Conservation (phyloP, 305 asterid genomes). For the Striga hermonthica region DNA sequence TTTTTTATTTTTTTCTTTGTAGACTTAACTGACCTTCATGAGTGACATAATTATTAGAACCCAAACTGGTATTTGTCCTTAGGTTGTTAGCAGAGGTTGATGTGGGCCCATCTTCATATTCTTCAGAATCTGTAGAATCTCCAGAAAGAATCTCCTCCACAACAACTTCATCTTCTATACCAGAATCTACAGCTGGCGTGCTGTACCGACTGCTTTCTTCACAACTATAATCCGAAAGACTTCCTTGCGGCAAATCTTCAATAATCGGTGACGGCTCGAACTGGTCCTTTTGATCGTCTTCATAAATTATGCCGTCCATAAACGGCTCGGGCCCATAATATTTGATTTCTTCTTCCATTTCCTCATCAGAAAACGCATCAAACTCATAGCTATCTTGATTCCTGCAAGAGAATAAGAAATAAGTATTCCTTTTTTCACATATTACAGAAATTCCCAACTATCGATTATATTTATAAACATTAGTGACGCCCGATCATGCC, state of each 20-base stretch:
- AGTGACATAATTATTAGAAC: constrained; percentile 27
- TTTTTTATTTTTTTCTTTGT: too few relatives aligned
- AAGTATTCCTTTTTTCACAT: too few relatives aligned
- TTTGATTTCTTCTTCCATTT: constrained; percentile 36
- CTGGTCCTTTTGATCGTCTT: constrained; percentile 5
- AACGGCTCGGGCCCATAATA: constrained; percentile 27
- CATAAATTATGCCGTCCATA: constrained; percentile 24
- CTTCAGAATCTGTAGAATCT: constrained; percentile 37
- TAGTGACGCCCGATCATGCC: constrained; percentile 36
- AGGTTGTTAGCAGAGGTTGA: constrained; percentile 23
- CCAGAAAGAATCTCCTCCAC: constrained; percentile 42
- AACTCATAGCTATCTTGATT: constrained; percentile 53
- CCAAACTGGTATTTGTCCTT: constrained; percentile 9
- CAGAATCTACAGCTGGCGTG: constrained; percentile 46
- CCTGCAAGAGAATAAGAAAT: constrained; percentile 36
- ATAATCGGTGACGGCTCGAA: neutral
- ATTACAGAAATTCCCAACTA: too few relatives aligned
- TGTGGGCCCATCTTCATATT: constrained; percentile 40
- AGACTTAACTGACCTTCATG: constrained; percentile 31
- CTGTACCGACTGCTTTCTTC: constrained; percentile 41
- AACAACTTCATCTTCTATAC: constrained; percentile 31
- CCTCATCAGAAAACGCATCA: constrained; percentile 50
- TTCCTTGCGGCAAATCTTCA: constrained; percentile 26
- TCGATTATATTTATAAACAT: too few relatives aligned
- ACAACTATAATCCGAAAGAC: constrained; percentile 23